Percentiles rank a stretch among this genome's conserved stretches.
These are phyloP conservation scores for Crepidotus variabilis DNA, from an alignment of 768 basidiomycete genomes.

Conservation along the genomic window DNA sequence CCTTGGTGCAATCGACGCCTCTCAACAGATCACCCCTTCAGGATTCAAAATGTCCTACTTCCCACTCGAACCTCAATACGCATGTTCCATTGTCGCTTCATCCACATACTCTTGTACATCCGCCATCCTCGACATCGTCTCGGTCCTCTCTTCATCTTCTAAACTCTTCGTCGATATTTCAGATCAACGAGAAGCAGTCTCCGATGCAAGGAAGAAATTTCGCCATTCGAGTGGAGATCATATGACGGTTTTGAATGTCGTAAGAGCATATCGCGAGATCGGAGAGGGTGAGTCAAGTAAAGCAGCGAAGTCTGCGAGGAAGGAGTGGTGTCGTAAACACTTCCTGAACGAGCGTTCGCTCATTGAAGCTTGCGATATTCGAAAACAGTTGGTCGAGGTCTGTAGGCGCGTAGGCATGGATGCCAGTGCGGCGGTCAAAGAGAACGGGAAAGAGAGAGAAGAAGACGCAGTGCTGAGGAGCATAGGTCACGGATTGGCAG, in stretches of 20 bases:
- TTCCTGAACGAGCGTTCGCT: conserved; percentile 82
- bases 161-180: conserved; percentile 77
- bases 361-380: conserved; percentile 71
- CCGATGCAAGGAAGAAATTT: conserved; percentile 74
- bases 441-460: conserved; percentile 35
- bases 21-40: conserved; percentile 60
- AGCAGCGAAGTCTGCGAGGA: conserved; percentile 38
- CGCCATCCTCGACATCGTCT: conserved; percentile 83
- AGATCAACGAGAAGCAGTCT: conserved; percentile 70
- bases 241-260: conserved; percentile 81
- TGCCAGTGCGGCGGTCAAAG: conserved; percentile 52
- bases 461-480: conserved; percentile 63
- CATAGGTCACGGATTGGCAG: conserved; percentile 72
- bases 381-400: conserved; percentile 69
- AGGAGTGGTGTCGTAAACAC: conserved; percentile 82
- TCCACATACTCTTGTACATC: conserved; percentile 64
- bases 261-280: conserved; percentile 78
- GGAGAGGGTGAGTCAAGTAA: conserved; percentile 28
- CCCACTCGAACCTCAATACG: conserved; percentile 84
- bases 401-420: conserved; percentile 63
- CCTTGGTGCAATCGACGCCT: conserved; percentile 72
- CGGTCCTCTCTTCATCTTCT: conserved; percentile 77
- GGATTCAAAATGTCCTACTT: conserved; percentile 88
- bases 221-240: conserved; percentile 87
- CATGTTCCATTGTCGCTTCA: conserved; percentile 79